These are phyloP conservation scores for Alternaria brassicae DNA, from an alignment of 2,329 filamentous ascomycete species.

Conservation along the genomic window DNA sequence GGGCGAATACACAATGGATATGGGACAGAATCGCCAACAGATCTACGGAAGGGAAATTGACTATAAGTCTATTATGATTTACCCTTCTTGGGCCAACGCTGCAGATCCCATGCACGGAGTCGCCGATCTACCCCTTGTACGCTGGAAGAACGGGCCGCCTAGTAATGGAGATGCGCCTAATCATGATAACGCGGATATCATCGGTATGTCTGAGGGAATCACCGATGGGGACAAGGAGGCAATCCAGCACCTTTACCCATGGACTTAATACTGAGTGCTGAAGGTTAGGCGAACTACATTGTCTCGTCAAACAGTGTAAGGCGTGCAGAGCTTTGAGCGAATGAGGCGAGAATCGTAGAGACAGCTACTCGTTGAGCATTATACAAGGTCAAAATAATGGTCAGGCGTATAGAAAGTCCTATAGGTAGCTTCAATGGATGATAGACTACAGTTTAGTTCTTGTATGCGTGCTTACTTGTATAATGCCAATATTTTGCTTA, in stretches of 20 bases:
- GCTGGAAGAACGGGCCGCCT: neutral
- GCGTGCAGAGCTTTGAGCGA: too few relatives aligned
- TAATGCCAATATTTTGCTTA: too few relatives aligned
- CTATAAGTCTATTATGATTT: neutral
- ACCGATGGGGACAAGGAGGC: neutral
- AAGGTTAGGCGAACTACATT: neutral
- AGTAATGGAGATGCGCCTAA: neutral
- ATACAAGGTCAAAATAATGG: too few relatives aligned
- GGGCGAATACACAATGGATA: neutral
- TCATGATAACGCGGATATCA: neutral
- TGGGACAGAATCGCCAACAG: neutral
- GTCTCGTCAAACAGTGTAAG: too few relatives aligned
- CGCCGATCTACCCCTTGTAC: neutral
- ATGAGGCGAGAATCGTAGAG: too few relatives aligned
- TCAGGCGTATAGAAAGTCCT: too few relatives aligned
- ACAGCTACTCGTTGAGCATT: too few relatives aligned
- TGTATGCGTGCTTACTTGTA: too few relatives aligned
- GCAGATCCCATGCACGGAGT: neutral
- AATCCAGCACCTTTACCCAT: neutral
- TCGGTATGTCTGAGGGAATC: fast-evolving
- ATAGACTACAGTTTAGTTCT: too few relatives aligned
- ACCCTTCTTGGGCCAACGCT: neutral
- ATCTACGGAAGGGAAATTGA: neutral
- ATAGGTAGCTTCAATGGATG: too few relatives aligned
- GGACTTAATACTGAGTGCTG: fast-evolving